phyloP scores from a whole-genome alignment of 2,329 filamentous ascomycete species.

The Aspergillus pseudotamarii region DNA sequence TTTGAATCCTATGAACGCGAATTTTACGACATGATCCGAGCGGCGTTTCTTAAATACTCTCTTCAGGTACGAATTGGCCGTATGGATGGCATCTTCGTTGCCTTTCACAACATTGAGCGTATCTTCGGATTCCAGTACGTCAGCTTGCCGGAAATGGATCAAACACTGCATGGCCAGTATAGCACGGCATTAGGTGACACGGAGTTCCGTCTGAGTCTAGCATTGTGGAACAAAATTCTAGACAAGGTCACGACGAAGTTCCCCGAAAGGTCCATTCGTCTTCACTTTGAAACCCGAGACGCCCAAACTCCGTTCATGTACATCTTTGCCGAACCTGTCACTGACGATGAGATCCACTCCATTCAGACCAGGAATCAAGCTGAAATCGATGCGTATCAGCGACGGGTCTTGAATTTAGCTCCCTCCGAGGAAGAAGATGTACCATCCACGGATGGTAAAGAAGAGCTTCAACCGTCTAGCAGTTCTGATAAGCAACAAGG shows the following conservation, averaged over 20 bases:
- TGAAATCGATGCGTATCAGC: conserved; percentile 70
- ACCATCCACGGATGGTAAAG: neutral
- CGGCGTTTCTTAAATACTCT: conserved; percentile 95
- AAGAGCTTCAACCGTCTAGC: neutral
- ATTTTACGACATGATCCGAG: conserved; percentile 93
- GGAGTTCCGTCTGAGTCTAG: conserved; percentile 82
- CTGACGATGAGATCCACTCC: conserved; percentile 67
- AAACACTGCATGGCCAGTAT: conserved; percentile 77
- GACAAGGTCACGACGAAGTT: conserved; percentile 74
- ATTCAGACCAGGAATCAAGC: conserved; percentile 72
- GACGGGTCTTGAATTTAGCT: conserved; percentile 41
- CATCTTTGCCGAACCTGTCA: conserved; percentile 85
- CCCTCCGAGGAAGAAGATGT: conserved; percentile 18
- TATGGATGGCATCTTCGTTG: conserved; percentile 98
- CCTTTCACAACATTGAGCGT: conserved; percentile 90
- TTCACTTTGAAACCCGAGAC: conserved; percentile 79
- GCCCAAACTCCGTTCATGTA: conserved; percentile 71
- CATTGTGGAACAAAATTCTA: conserved; percentile 76
- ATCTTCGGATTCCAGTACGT: conserved; percentile 99
- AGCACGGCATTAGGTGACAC: conserved; percentile 71
- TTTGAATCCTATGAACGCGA: conserved; percentile 95
- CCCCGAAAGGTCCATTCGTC: conserved; percentile 72
- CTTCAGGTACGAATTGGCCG: conserved; percentile 94
- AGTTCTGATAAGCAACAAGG: neutral
- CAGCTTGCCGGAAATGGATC: conserved; percentile 81